Evolutionary conservation across 2,329 filamentous ascomycete genomes (phyloP), one percentile per base, ranked within the genome.

Genomic region (Phaeoacremonium minimum): DNA sequence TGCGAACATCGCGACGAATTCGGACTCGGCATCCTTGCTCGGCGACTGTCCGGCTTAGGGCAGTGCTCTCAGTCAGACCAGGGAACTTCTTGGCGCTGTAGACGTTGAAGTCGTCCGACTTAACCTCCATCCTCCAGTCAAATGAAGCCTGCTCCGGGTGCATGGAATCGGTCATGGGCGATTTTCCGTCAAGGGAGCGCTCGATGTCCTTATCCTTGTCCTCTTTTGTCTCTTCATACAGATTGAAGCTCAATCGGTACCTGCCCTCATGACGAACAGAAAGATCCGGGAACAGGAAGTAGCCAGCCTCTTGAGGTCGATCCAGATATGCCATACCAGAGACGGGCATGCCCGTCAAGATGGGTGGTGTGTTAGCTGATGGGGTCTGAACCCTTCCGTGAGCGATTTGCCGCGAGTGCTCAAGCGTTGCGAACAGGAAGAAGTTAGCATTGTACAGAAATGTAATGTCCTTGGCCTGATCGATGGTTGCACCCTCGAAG

Each of bases 81-180:
- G 93, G 93, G 66, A 98, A 98, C 68, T 96, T 97, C 80, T 97
- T 98, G 35, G 93, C 93, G 51, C 90, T 96, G 68, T 77, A 97
- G 29, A 97, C 93, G 33, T 79, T 82, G 60, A 98, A 97, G 1
- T 87, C 80, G 11, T 75, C 66, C 0, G 93, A 95, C 69, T 91
- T 89, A 51, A 96, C 85, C 60, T 95, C 88, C 65, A 96, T 78
- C 36, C 90, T 78, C 66, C 88, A 91, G 53, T 89, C 84, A 45
- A 95, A 86, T 40, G 84, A 63, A 26, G 22, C 22, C 22, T 51
- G 73, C 60, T 56, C 67, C 32, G 61, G 55, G 45, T 32, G 47
- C 54, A 31, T 51, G 53, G 42, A 37, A 47, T 38, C 48, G 34
- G n/a, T 52, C 58, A 26, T 51, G 51, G 15, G 53, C 46, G n/a